These are phyloP conservation scores for Sporisorium scitamineum DNA, from an alignment of 1,284 basidiomycete genomes.

Conservation along the genomic window DNA sequence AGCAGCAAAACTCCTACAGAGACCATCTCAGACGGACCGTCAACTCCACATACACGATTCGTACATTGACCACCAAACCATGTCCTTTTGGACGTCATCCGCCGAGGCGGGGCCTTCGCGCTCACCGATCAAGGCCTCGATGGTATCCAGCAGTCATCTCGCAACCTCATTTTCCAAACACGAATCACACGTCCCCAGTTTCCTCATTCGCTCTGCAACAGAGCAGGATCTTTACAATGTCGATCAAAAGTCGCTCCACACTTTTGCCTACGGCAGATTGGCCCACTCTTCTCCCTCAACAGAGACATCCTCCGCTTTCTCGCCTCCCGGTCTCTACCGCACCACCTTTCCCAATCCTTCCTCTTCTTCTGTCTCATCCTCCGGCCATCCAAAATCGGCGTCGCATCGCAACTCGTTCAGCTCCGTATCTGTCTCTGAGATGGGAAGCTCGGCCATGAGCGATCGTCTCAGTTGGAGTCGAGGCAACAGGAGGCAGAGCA, in stretches of 20 bases:
- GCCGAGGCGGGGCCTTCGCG: constrained; percentile 44
- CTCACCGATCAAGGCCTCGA: constrained; percentile 21
- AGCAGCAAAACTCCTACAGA: too few species aligned
- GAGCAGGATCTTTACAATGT: constrained; percentile 43
- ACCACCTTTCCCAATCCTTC: constrained; percentile 53
- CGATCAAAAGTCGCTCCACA: constrained; percentile 38
- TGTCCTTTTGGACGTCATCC: constrained; percentile 34
- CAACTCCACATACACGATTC: not conserved
- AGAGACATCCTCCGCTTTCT: constrained; percentile 22
- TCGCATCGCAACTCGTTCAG: constrained; percentile 54
- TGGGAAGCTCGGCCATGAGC: constrained; percentile 35
- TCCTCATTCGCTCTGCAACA: constrained; percentile 41
- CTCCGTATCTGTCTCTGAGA: constrained; percentile 43
- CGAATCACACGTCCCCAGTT: constrained; percentile 39
- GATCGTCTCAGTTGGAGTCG: constrained; percentile 52
- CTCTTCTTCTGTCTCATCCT: constrained; percentile 44
- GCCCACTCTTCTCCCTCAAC: constrained; percentile 20
- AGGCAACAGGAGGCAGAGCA: constrained; percentile 36
- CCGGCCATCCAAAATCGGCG: constrained; percentile 29
- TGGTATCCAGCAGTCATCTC: not conserved
- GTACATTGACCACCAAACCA: not conserved
- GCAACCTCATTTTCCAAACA: constrained; percentile 24
- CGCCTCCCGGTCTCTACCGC: constrained; percentile 34
- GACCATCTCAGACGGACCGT: not conserved
- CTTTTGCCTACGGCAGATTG: constrained; percentile 32